Conservation (phyloP, 2,329 filamentous ascomycete species). For the Penicillium palitans region DNA sequence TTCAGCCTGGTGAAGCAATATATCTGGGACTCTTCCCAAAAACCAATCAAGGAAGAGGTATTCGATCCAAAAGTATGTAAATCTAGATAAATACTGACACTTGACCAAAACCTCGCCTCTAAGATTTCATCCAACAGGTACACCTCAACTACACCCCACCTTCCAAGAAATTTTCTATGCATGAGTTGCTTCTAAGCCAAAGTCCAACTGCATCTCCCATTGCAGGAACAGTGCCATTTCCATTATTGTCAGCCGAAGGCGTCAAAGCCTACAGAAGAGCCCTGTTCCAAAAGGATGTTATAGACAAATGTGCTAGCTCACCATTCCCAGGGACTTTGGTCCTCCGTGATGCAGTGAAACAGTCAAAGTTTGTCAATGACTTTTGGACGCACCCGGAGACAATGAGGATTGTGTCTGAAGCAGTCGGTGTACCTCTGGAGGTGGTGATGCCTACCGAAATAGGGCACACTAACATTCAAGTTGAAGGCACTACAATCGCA, state of each 20-base stretch:
- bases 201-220: slow-evolving; percentile 11
- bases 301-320: slow-evolving; percentile 15
- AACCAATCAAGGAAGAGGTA: background rate
- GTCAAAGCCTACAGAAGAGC: slow-evolving; percentile 18
- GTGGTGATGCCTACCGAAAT: slow-evolving; percentile 29
- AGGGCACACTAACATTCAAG: slow-evolving; percentile 30
- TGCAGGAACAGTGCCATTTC: slow-evolving; percentile 17
- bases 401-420: slow-evolving; percentile 25
- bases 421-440: slow-evolving; percentile 21
- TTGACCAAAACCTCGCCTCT: background rate
- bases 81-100: background rate
- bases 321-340: slow-evolving; percentile 24
- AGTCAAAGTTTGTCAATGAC: slow-evolving; percentile 26
- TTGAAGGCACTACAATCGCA: slow-evolving; percentile 16
- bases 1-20: background rate
- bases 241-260: slow-evolving; percentile 12
- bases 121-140: slow-evolving; percentile 8
- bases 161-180: slow-evolving; percentile 14
- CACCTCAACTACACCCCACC: slow-evolving; percentile 17
- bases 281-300: slow-evolving; percentile 12
- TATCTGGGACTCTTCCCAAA: background rate
- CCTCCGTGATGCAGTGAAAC: slow-evolving; percentile 22
- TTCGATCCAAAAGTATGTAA: slow-evolving; percentile 6
- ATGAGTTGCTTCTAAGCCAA: slow-evolving; percentile 9
- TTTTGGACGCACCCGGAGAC: slow-evolving; percentile 29